A percentile compares a stretch with the other conserved stretches of the same genome.
Conservation (phyloP, 2,329 filamentous ascomycete genomes). For the Colletotrichum liaoningense region DNA sequence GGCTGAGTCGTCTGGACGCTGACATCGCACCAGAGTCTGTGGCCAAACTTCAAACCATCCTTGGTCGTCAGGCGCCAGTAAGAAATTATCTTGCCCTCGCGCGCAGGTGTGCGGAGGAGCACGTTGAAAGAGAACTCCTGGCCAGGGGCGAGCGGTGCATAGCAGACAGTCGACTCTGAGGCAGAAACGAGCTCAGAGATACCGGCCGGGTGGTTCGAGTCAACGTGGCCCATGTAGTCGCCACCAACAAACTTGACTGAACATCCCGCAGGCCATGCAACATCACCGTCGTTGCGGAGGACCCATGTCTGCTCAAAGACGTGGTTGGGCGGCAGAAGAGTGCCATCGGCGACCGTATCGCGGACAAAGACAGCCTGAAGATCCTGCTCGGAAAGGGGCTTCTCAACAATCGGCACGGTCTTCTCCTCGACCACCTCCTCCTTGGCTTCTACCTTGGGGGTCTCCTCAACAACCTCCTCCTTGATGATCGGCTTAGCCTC, state of each 20-base stretch:
- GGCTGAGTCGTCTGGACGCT: constrained; percentile 65
- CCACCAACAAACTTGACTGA: constrained; percentile 92
- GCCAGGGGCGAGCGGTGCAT: constrained; percentile 75
- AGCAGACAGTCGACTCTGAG: constrained; percentile 84
- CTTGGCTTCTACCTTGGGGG: not conserved
- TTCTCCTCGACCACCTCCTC: constrained; percentile 39
- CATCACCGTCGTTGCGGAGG: constrained; percentile 83
- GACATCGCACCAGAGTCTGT: constrained; percentile 96
- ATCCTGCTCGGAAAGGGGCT: constrained; percentile 41
- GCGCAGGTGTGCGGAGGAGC: constrained; percentile 81
- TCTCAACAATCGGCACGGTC: constrained; percentile 40
- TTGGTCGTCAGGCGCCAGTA: constrained; percentile 94
- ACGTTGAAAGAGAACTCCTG: constrained; percentile 86
- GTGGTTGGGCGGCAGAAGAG: constrained; percentile 74
- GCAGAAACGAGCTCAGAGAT: constrained; percentile 81
- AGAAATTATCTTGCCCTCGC: constrained; percentile 84
- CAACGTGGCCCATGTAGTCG: constrained; percentile 95
- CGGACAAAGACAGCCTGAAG: constrained; percentile 74
- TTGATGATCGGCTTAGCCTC: constrained; percentile 36
- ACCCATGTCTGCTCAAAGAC: constrained; percentile 93
- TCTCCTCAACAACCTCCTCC: constrained; percentile 39
- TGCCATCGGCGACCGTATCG: constrained; percentile 85
- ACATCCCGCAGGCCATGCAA: constrained; percentile 88
- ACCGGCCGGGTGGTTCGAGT: constrained; percentile 82
- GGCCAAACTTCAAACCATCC: constrained; percentile 86